Conservation (phyloP, 495 filamentous ascomycete genomes). For the Daldinia vernicosa region DNA sequence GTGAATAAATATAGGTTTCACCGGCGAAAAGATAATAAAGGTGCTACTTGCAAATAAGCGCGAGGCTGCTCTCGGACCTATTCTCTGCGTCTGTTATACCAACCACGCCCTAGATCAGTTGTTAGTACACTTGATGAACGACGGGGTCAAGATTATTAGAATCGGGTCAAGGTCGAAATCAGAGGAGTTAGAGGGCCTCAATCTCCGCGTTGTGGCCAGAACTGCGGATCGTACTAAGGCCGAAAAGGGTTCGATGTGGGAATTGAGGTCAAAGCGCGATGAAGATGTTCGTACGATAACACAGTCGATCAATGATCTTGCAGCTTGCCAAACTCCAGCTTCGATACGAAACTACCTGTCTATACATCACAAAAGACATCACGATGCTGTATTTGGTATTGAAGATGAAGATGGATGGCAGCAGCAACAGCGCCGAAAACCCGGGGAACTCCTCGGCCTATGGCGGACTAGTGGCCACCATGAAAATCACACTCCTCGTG, state of each 20-base stretch:
- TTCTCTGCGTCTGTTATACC: conserved; percentile 74
- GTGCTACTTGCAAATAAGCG: conserved; percentile 67
- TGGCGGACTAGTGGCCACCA: conserved; percentile 29
- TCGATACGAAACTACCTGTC: conserved; percentile 25
- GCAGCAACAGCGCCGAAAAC: conserved; percentile 21
- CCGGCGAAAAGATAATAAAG: conserved; percentile 59
- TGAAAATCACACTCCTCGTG: conserved; percentile 7
- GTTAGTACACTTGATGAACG: conserved; percentile 68
- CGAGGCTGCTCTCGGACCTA: conserved; percentile 64
- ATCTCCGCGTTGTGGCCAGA: conserved; percentile 54
- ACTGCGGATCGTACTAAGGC: conserved; percentile 42
- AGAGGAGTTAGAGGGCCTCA: conserved; percentile 58
- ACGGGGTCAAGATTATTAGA: conserved; percentile 70
- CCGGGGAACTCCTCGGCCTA: conserved; percentile 23
- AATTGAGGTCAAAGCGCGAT: conserved; percentile 10
- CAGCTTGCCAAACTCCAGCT: conserved; percentile 12
- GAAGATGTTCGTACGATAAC: background rate
- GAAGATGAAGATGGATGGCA: conserved; percentile 38
- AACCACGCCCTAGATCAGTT: conserved; percentile 81
- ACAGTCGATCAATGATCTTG: conserved; percentile 21
- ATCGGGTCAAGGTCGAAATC: conserved; percentile 74
- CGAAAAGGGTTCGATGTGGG: conserved; percentile 38
- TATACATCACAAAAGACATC: conserved; percentile 12
- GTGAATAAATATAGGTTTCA: conserved; percentile 44
- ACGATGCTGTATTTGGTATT: conserved; percentile 44